Percentiles rank a stretch among this genome's conserved stretches.
Conservation (phyloP, 2,329 filamentous ascomycete genomes). For the Apiospora saccharicola region DNA sequence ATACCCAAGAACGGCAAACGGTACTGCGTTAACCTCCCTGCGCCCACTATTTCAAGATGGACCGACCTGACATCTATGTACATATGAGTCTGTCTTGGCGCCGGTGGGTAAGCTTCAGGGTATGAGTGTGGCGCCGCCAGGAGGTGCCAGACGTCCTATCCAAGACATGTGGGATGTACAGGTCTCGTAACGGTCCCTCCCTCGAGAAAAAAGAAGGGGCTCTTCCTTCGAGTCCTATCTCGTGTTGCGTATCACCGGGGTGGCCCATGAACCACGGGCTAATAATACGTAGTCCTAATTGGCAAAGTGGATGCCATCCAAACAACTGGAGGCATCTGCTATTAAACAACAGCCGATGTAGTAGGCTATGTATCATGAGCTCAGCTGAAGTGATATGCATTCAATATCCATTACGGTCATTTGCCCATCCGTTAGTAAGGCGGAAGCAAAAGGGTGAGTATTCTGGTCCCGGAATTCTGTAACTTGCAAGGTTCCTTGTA, state of each 20-base stretch:
- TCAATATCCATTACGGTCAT: no score
- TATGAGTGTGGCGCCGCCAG: background rate
- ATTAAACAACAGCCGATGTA: background rate
- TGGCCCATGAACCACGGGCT: background rate
- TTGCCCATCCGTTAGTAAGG: no score
- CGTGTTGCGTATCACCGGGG: constrained; percentile 3
- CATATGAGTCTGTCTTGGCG: background rate
- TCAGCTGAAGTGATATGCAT: background rate
- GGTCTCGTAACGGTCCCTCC: background rate
- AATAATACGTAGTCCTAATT: background rate
- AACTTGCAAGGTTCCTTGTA: no score
- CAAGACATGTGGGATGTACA: constrained; percentile 8
- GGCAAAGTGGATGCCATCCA: background rate
- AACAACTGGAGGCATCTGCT: background rate
- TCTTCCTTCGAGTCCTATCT: background rate
- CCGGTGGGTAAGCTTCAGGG: background rate
- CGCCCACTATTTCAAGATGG: background rate
- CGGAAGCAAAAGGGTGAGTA: background rate
- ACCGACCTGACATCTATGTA: background rate
- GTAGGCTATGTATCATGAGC: background rate
- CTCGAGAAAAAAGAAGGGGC: background rate
- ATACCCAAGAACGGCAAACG: background rate
- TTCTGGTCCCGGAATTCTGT: no score
- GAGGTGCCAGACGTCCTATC: background rate
- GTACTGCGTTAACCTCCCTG: constrained; percentile 3